Conservation (phyloP, 2,329 filamentous ascomycete species). For the Aureobasidium zeae region DNA sequence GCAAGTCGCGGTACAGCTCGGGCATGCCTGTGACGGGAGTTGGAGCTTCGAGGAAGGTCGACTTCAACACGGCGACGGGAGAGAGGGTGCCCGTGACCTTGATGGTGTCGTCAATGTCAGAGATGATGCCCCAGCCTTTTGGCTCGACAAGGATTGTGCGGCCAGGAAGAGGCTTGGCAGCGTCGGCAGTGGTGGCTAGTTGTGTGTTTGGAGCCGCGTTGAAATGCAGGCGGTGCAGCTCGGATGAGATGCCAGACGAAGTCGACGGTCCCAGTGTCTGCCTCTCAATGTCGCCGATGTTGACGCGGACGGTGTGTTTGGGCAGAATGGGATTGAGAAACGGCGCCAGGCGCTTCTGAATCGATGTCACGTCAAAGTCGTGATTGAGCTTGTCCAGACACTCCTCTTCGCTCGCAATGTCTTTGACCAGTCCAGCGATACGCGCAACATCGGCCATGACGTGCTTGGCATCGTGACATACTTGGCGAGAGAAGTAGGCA, state of each 20-base stretch:
- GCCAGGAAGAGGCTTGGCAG: slow-evolving; percentile 2
- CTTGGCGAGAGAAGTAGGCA: slow-evolving; percentile 67
- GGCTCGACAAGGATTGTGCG: slow-evolving; percentile 62
- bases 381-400: slow-evolving; percentile 33
- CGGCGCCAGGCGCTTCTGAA: slow-evolving; percentile 61
- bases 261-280: slow-evolving; percentile 29
- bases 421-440: slow-evolving; percentile 52
- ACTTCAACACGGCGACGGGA: slow-evolving; percentile 67
- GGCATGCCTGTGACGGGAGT: slow-evolving; percentile 71
- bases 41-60: slow-evolving; percentile 73
- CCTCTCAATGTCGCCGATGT: slow-evolving; percentile 40
- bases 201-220: slow-evolving; percentile 22
- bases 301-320: slow-evolving; percentile 56
- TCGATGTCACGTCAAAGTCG: slow-evolving; percentile 34
- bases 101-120: slow-evolving; percentile 91
- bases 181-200: slow-evolving; percentile 31
- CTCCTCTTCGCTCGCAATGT: slow-evolving; percentile 43
- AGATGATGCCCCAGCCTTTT: slow-evolving; percentile 76
- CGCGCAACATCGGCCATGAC: slow-evolving; percentile 62
- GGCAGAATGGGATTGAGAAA: slow-evolving; percentile 71
- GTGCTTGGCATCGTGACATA: slow-evolving; percentile 56
- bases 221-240: slow-evolving; percentile 25
- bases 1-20: slow-evolving; percentile 63
- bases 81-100: slow-evolving; percentile 79
- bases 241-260: slow-evolving; percentile 27